These are phyloP conservation scores for Diplosphaera chodatii DNA, from an alignment of 139 green algal species.

Conservation along the genomic window DNA sequence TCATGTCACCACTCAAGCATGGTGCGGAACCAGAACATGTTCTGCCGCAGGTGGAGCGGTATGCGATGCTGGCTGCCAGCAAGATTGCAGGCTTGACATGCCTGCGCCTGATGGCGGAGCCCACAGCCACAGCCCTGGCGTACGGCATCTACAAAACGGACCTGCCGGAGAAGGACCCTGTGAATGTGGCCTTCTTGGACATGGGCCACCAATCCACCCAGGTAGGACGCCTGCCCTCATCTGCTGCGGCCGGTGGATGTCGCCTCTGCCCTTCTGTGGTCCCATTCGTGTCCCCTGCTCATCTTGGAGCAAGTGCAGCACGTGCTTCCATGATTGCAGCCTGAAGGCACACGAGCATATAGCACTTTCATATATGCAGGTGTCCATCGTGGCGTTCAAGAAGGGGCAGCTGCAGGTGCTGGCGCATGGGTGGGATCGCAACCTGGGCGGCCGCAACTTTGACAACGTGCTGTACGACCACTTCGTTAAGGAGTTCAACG, in stretches of 20 bases:
- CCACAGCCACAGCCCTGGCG: constrained; percentile 87
- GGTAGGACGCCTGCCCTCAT: too few species aligned
- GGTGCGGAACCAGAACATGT: too few species aligned
- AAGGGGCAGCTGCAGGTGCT: constrained; percentile 82
- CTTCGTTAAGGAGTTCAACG: constrained; percentile 82
- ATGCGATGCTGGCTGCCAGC: constrained; percentile 74
- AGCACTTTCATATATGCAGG: constrained; percentile 42
- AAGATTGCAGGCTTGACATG: constrained; percentile 82
- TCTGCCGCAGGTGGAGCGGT: constrained; percentile 76
- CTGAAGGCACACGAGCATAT: too few species aligned
- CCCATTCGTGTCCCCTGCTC: too few species aligned
- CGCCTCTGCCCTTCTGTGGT: too few species aligned
- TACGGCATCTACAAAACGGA: constrained; percentile 99
- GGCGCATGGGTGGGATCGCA: constrained; percentile 83
- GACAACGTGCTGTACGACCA: constrained; percentile 91
- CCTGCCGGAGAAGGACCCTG: constrained; percentile 75
- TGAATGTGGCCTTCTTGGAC: constrained; percentile 94
- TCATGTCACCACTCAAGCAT: too few species aligned
- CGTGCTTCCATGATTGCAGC: too few species aligned
- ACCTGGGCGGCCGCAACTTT: constrained; percentile 86
- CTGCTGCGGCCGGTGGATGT: too few species aligned
- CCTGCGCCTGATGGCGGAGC: constrained; percentile 94
- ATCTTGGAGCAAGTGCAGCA: too few species aligned
- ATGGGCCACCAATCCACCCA: constrained; percentile 82
- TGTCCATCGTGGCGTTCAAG: constrained; percentile 87